phyloP scores from a whole-genome alignment of 441 rosid genomes.

The Breynia disticha region DNA sequence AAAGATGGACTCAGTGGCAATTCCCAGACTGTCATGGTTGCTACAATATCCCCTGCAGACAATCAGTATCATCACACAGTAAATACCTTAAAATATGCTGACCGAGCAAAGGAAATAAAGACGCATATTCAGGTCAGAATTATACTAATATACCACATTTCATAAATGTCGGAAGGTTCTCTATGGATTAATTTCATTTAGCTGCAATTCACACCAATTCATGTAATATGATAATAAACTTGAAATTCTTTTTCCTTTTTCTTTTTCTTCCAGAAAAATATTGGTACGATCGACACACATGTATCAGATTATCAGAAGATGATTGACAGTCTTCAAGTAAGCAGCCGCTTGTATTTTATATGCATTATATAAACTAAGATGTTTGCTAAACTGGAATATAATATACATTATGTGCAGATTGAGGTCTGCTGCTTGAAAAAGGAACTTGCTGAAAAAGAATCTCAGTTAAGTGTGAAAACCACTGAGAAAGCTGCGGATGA shows the following conservation, averaged over 20 bases:
- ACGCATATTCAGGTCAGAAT: constrained; percentile 79
- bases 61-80: constrained; percentile 83
- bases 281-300: constrained; percentile 77
- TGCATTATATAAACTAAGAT: constrained; percentile 1
- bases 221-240: not conserved
- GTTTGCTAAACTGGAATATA: constrained; percentile 3
- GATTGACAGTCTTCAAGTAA: constrained; percentile 94
- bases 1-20: constrained; percentile 87
- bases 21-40: constrained; percentile 74
- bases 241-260: not conserved
- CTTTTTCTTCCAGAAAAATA: constrained; percentile 55
- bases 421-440: constrained; percentile 78
- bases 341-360: constrained; percentile 15
- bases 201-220: constrained; percentile 1
- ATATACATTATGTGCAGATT: constrained; percentile 34
- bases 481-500: constrained; percentile 67
- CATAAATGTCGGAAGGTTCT: not conserved
- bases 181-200: not conserved
- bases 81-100: constrained; percentile 91
- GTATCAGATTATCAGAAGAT: constrained; percentile 89
- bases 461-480: constrained; percentile 62
- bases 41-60: constrained; percentile 75
- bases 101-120: constrained; percentile 90
- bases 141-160: too few species aligned
- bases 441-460: constrained; percentile 82